Evolutionary conservation across 2,329 filamentous ascomycete species (phyloP).

Genomic region (Zasmidium citrigriseum): DNA sequence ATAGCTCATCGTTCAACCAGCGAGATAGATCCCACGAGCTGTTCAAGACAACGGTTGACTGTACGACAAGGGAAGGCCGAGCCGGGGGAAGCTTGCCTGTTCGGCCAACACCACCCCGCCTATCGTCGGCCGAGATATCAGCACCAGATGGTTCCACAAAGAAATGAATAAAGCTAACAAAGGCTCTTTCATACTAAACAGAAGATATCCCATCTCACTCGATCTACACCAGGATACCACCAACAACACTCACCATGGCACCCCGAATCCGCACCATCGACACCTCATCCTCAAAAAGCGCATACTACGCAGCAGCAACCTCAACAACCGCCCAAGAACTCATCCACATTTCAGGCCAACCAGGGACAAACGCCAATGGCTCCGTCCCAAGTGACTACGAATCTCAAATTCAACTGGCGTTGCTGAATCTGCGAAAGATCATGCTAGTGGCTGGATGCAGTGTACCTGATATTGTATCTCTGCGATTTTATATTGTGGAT

Average conservation of each 20-base stretch:
- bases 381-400: conserved; percentile 1
- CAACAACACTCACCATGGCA: conserved; percentile 40
- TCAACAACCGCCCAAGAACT: not conserved
- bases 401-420: conserved; percentile 5
- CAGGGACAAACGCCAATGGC: conserved; percentile 1
- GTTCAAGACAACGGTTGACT: too few relatives aligned
- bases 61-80: too few relatives aligned
- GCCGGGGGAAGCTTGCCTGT: too few relatives aligned
- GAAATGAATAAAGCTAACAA: too few relatives aligned
- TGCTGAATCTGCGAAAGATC: conserved; percentile 8
- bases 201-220: too few relatives aligned
- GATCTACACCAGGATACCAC: not conserved
- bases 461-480: conserved; percentile 43
- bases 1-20: too few relatives aligned
- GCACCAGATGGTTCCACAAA: too few relatives aligned
- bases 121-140: too few relatives aligned
- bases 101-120: too few relatives aligned
- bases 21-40: too few relatives aligned
- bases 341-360: conserved; percentile 6
- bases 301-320: conserved; percentile 3
- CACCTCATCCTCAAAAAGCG: not conserved
- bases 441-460: conserved; percentile 36
- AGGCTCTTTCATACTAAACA: too few relatives aligned
- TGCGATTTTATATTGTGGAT: conserved; percentile 48
- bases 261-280: conserved; percentile 1